Conservation (phyloP, 257 asterid species). For the Jacaranda mimosifolia region DNA sequence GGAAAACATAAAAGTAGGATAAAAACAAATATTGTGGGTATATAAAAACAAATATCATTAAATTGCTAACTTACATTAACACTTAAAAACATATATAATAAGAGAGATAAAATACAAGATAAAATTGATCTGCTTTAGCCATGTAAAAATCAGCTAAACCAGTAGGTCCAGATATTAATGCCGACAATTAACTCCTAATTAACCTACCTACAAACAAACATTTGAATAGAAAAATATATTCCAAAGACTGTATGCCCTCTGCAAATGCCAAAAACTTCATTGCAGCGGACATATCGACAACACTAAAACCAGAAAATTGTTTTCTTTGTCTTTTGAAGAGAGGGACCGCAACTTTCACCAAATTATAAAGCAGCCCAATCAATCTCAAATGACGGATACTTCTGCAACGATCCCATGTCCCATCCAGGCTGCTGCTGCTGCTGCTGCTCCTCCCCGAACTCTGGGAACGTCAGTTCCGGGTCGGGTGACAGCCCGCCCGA, state of each 20-base stretch:
- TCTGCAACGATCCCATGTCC: constrained; percentile 59
- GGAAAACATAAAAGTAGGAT: background rate
- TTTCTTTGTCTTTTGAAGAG: background rate
- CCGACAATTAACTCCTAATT: constrained; percentile 15
- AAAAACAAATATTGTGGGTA: background rate
- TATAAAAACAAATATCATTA: background rate
- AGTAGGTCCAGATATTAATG: constrained; percentile 23
- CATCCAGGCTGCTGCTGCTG: constrained; percentile 50
- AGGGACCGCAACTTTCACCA: background rate
- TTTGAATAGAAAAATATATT: background rate
- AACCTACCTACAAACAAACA: background rate
- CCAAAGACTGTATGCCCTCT: constrained; percentile 37
- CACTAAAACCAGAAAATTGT: background rate
- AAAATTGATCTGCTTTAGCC: constrained; percentile 34
- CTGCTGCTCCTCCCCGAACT: constrained; percentile 52
- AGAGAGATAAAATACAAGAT: background rate
- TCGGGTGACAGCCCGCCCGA: constrained; percentile 55
- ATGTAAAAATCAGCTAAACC: constrained; percentile 53
- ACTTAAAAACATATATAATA: background rate
- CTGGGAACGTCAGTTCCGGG: constrained; percentile 54
- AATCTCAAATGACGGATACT: constrained; percentile 64
- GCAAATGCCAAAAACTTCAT: constrained; percentile 74
- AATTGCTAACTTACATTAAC: background rate
- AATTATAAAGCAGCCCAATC: constrained; percentile 66
- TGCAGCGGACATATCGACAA: constrained; percentile 43